Evolutionary conservation across 1,284 basidiomycete genomes (phyloP), one percentile per base, ranked within the genome.

Genomic region (Earliella scabrosa): DNA sequence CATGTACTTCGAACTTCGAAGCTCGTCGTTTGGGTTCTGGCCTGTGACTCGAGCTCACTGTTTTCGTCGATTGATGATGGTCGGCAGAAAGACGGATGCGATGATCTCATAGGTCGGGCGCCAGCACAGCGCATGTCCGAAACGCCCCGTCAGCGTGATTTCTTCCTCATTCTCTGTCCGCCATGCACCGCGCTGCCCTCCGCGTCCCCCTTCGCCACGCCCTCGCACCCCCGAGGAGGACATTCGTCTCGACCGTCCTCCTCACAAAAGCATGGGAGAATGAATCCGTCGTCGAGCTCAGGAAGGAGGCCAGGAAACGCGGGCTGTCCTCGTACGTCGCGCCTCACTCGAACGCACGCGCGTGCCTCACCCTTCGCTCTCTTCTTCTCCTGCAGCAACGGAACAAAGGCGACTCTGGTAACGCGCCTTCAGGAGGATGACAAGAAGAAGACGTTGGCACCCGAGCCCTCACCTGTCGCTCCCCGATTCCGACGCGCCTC

Each of bases 181-280:
- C 58, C 60, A 79, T 80, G 77, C 70, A 77, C 59, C 73, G 73
- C 45, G 58, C 71, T 46, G 64, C 67, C 41, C 63, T 73, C 58
- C 67, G 56, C 54, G 48, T 66, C 45, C 61, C 63, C 45, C 58
- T 63, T 38, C 60, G 67, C 24, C 63, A 59, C 39, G 46, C 47
- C 47, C 60, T 52, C 40, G 48, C 58, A 38, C 39, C 62, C 21
- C 64, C 61, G 45, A 34, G 63, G 18, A 66, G 71, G 39, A 63
- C 65, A 13, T 79, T 91, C 52, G 88, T 85, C 38, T 90, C 88
- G 9, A 81, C 87, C 10, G 85, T 87, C 27, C 79, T 91, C 36
- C 80, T 90, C 58, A 81, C 79, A 40, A 81, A 82, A 56, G 78
- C 82, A 54, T 87, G 85, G 80, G 82, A 85, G 70, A 83, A 79